These are phyloP conservation scores for Mucor circinelloides DNA, from an alignment of 371 early-diverging fungal genomes.

Conservation along the genomic window DNA sequence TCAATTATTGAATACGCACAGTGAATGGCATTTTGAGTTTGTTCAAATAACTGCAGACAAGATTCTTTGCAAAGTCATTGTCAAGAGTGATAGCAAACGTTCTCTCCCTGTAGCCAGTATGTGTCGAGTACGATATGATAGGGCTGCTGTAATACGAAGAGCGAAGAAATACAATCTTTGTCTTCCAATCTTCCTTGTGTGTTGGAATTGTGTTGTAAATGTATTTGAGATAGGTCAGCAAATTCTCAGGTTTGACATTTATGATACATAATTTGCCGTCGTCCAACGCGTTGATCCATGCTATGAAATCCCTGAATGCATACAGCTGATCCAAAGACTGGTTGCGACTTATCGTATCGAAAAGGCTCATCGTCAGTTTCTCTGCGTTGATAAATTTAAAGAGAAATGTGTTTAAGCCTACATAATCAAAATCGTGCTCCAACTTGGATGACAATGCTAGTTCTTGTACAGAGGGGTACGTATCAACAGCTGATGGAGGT, in stretches of 20 bases:
- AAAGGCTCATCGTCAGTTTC: neutral
- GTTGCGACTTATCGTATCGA: neutral
- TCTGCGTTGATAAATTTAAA: neutral
- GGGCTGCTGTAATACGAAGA: neutral
- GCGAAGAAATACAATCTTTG: neutral
- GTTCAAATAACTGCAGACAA: neutral
- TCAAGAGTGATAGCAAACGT: neutral
- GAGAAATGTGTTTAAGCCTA: neutral
- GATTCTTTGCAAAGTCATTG: neutral
- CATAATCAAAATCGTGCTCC: neutral
- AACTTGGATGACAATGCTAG: neutral
- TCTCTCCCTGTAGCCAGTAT: neutral
- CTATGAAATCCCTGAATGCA: neutral
- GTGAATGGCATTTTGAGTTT: neutral
- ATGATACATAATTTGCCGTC: neutral
- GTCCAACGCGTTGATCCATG: neutral
- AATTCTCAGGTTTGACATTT: neutral
- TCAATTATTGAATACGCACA: neutral
- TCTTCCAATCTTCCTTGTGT: neutral
- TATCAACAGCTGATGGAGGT: neutral
- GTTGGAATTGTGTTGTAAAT: neutral
- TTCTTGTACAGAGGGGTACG: neutral
- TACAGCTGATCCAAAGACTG: neutral
- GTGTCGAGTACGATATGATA: neutral
- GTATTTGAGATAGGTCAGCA: neutral